phyloP scores from a whole-genome alignment of 1,139 yeast species.

The Hyphopichia burtonii region DNA sequence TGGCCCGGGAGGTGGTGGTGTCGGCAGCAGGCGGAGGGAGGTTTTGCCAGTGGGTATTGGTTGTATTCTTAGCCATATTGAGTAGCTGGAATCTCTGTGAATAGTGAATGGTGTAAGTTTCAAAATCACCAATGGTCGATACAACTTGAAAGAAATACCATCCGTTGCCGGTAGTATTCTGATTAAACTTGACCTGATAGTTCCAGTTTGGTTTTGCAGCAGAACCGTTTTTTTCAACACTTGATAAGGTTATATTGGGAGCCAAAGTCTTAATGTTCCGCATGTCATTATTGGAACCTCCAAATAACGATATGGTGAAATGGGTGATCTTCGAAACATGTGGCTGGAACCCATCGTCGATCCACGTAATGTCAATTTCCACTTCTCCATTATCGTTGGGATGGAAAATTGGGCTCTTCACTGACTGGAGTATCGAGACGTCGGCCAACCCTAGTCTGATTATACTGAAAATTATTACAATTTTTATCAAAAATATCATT shows the following conservation, averaged over 20 bases:
- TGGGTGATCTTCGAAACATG: neutral
- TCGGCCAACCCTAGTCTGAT: neutral
- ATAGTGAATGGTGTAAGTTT: slow-evolving; percentile 5
- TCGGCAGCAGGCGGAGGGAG: neutral
- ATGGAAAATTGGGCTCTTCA: neutral
- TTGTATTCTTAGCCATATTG: neutral
- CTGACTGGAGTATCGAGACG: neutral
- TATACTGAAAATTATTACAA: neutral
- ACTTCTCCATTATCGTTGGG: neutral
- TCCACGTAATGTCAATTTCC: neutral
- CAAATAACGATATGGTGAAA: slow-evolving; percentile 8
- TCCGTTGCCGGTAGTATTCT: neutral
- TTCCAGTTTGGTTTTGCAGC: neutral
- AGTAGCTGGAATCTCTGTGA: slow-evolving; percentile 2
- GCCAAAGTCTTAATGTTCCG: slow-evolving; percentile 3
- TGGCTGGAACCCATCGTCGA: neutral
- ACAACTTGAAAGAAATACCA: slow-evolving; percentile 5
- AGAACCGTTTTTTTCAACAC: neutral
- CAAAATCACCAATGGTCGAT: slow-evolving; percentile 1
- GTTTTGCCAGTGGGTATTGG: neutral
- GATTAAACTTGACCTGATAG: neutral
- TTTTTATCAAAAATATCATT: neutral
- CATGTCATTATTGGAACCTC: slow-evolving; percentile 13
- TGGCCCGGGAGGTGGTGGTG: neutral
- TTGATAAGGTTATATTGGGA: neutral